These are phyloP conservation scores for Cyberlindnera nakhonratchasimensis DNA, from an alignment of 805 yeast genomes.

Conservation along the genomic window DNA sequence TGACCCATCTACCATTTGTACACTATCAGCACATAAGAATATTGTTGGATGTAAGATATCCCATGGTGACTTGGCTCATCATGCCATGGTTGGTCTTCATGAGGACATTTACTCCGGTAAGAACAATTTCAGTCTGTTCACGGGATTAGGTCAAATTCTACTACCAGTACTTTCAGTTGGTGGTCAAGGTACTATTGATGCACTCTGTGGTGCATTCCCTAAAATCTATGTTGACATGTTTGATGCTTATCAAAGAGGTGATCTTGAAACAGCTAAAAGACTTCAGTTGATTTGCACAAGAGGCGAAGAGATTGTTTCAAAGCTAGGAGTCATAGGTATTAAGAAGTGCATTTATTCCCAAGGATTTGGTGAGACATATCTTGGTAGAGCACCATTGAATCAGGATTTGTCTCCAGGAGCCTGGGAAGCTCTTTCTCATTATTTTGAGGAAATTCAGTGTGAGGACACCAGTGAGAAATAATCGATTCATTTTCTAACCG, in stretches of 20 bases:
- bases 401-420: slow-evolving; percentile 32
- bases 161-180: slow-evolving; percentile 46
- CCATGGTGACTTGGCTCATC: slow-evolving; percentile 47
- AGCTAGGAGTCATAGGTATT: slow-evolving; percentile 45
- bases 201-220: slow-evolving; percentile 51
- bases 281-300: slow-evolving; percentile 42
- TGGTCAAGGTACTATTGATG: slow-evolving; percentile 50
- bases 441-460: slow-evolving; percentile 13
- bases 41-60: slow-evolving; percentile 51
- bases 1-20: slow-evolving; percentile 33
- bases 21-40: slow-evolving; percentile 37
- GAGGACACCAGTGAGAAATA: slow-evolving; percentile 27
- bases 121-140: slow-evolving; percentile 41
- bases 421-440: slow-evolving; percentile 28
- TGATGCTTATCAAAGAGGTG: slow-evolving; percentile 37
- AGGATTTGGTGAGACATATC: slow-evolving; percentile 42
- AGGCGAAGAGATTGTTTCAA: slow-evolving; percentile 38
- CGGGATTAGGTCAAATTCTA: slow-evolving; percentile 51
- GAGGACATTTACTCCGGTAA: slow-evolving; percentile 33
- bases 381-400: slow-evolving; percentile 47
- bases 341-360: slow-evolving; percentile 39
- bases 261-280: slow-evolving; percentile 38
- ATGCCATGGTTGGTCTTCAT: slow-evolving; percentile 42
- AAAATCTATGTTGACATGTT: slow-evolving; percentile 42
- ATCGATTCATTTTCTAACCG: too few species aligned